These are phyloP conservation scores for Teratosphaeria viscida DNA, from an alignment of 2,329 filamentous ascomycete genomes.

Conservation along the genomic window DNA sequence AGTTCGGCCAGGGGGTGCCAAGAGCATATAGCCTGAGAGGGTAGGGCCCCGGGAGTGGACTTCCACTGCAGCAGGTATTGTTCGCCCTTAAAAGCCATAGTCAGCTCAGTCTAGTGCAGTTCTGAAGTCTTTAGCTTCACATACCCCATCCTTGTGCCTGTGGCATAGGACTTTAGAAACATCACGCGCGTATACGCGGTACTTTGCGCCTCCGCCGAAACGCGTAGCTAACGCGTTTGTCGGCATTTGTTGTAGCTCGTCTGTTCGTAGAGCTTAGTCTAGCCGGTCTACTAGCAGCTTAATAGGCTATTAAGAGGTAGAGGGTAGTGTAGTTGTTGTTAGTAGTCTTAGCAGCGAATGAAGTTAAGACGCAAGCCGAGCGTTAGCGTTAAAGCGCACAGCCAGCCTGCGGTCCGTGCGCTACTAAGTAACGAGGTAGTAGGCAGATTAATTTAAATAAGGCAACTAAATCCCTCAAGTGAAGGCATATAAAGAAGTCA, in stretches of 20 bases:
- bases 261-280: neutral
- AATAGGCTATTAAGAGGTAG: neutral
- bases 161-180: slow-evolving; percentile 20
- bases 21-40: slow-evolving; percentile 24
- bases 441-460: too few relatives aligned
- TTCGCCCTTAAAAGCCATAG: slow-evolving; percentile 20
- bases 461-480: neutral
- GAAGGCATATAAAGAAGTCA: neutral
- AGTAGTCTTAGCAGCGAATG: neutral
- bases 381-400: neutral
- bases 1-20: slow-evolving; percentile 37
- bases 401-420: neutral
- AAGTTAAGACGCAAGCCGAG: neutral
- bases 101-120: neutral
- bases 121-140: slow-evolving; percentile 1
- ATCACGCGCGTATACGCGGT: slow-evolving; percentile 11
- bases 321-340: neutral
- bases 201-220: slow-evolving; percentile 10
- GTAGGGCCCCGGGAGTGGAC: slow-evolving; percentile 5
- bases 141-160: slow-evolving; percentile 16
- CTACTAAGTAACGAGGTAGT: neutral
- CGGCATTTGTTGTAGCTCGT: neutral
- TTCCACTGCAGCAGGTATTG: slow-evolving; percentile 36
- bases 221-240: neutral
- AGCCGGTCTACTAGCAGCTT: neutral